These are phyloP conservation scores for Linnemannia exigua DNA, from an alignment of 192 early-diverging fungal species.

Conservation along the genomic window DNA sequence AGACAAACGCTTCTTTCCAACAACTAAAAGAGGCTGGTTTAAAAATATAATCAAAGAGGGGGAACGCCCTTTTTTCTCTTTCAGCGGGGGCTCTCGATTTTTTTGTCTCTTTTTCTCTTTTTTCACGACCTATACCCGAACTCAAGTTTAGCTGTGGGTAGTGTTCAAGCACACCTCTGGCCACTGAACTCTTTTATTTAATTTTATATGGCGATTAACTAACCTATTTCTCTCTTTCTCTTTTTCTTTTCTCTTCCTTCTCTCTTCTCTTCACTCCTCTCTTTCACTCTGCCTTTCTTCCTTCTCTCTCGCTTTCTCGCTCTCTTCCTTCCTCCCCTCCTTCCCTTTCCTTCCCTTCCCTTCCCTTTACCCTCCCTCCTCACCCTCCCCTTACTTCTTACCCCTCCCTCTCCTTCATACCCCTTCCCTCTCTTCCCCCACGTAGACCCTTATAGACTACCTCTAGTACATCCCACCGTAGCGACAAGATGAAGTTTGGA, in stretches of 20 bases:
- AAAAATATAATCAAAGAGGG: conserved; percentile 1
- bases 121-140: not conserved
- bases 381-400: not conserved
- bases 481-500: conserved; percentile 45
- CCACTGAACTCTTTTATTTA: not conserved
- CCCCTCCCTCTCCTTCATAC: not conserved
- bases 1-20: conserved; percentile 1
- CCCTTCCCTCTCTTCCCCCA: too few species aligned
- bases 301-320: not conserved
- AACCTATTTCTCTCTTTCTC: not conserved
- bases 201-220: conserved; percentile 2
- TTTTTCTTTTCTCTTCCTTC: not conserved
- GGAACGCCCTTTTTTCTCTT: not conserved
- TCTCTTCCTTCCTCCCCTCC: not conserved
- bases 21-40: not conserved
- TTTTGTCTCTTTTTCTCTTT: not conserved
- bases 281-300: not conserved
- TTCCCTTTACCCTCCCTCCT: not conserved
- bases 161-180: not conserved
- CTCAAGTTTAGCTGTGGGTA: not conserved
- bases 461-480: not conserved
- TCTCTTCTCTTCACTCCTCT: not conserved
- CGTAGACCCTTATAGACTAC: too few species aligned
- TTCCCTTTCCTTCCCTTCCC: not conserved
- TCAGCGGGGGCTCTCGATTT: not conserved